Conservation (phyloP, 352 stramenopile species). For the Paralagenidium karlingii region DNA sequence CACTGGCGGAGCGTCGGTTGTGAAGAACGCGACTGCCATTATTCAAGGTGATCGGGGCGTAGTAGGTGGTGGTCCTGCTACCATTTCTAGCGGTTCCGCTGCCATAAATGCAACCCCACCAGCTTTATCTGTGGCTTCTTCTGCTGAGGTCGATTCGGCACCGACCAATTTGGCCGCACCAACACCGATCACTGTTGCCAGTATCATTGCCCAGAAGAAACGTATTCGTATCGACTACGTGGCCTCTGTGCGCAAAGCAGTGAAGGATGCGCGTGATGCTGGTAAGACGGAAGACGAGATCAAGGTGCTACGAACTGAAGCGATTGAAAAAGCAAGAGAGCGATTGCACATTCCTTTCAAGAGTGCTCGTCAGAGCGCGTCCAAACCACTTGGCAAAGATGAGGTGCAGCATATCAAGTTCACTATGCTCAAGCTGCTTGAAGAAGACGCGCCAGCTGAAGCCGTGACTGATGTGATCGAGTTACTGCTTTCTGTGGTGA, state of each 20-base stretch:
- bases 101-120: no score
- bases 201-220: conserved; percentile 42
- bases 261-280: conserved; percentile 62
- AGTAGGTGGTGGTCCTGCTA: no score
- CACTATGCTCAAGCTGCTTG: conserved; percentile 73
- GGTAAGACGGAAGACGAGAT: conserved; percentile 70
- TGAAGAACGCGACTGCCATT: conserved; percentile 14
- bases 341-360: conserved; percentile 73
- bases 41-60: no score
- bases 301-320: conserved; percentile 43
- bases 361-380: conserved; percentile 49
- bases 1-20: not conserved
- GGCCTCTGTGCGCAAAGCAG: conserved; percentile 64
- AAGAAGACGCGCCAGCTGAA: conserved; percentile 67
- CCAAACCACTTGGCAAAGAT: conserved; percentile 68
- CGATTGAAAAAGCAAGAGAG: conserved; percentile 65
- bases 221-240: conserved; percentile 80
- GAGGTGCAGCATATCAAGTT: conserved; percentile 77
- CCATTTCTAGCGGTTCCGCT: no score
- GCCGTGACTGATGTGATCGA: conserved; percentile 74
- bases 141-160: no score
- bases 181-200: no score
- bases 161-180: no score
- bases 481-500: conserved; percentile 63
- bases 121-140: no score